Conservation (phyloP, 2,329 filamentous ascomycete genomes). For the Neofusicoccum ribis region DNA sequence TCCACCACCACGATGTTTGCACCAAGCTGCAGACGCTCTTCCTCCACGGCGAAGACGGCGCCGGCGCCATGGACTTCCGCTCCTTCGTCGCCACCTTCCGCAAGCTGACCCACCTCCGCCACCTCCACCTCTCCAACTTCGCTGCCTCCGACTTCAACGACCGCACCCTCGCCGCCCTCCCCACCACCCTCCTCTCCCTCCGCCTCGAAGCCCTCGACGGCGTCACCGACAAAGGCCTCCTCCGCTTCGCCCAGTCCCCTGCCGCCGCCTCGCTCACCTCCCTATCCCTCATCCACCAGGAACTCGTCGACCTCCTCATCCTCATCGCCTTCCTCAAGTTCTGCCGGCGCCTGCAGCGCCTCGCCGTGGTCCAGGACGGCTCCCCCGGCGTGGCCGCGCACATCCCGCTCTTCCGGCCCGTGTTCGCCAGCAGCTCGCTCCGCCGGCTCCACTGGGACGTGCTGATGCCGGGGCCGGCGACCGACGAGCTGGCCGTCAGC, state of each 20-base stretch:
- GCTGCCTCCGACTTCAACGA: constrained; percentile 57
- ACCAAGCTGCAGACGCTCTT: constrained; percentile 54
- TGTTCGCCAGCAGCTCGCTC: constrained; percentile 52
- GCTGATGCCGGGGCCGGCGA: constrained; percentile 55
- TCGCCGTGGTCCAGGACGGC: constrained; percentile 55
- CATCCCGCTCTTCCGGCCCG: constrained; percentile 47
- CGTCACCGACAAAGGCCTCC: constrained; percentile 57
- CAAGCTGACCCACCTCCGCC: constrained; percentile 52
- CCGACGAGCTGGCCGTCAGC: constrained; percentile 63
- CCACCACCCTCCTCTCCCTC: constrained; percentile 50
- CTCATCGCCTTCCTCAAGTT: constrained; percentile 54
- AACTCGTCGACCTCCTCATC: constrained; percentile 53
- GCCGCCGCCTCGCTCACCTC: constrained; percentile 47
- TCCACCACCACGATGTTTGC: constrained; percentile 56
- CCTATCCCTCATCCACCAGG: constrained; percentile 55
- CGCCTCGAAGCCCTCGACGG: constrained; percentile 58
- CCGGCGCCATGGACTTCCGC: constrained; percentile 52
- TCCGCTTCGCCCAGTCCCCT: constrained; percentile 51
- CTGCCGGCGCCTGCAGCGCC: constrained; percentile 47
- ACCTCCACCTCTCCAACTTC: constrained; percentile 58
- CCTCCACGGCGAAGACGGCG: constrained; percentile 41
- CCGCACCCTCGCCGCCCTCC: constrained; percentile 54
- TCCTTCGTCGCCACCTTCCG: constrained; percentile 56
- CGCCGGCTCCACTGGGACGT: constrained; percentile 63
- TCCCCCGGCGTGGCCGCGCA: constrained; percentile 48